These are phyloP conservation scores for Pythium periplocum DNA, from an alignment of 352 stramenopile species.

Conservation along the genomic window DNA sequence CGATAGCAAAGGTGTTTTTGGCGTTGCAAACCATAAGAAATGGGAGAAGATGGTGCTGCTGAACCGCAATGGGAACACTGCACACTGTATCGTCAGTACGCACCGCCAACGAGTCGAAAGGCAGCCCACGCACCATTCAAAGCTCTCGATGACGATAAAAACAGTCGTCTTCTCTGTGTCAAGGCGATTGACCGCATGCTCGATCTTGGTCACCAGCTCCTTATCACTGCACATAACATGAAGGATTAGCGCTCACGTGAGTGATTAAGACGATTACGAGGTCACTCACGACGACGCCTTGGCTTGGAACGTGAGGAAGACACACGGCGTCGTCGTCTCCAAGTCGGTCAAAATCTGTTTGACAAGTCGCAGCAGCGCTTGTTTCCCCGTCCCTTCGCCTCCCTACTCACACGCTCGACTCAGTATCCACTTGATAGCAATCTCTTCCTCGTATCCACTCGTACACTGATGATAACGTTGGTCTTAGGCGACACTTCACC, in stretches of 20 bases:
- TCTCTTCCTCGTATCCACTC: background rate
- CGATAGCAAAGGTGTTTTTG: slow-evolving; percentile 51
- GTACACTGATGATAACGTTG: slow-evolving; percentile 70
- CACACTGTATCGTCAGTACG: background rate
- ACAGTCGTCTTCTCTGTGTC: slow-evolving; percentile 21
- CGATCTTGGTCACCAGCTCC: slow-evolving; percentile 32
- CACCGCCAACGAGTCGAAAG: too few relatives aligned
- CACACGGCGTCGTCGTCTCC: slow-evolving; percentile 12
- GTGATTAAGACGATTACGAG: background rate
- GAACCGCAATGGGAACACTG: slow-evolving; percentile 30
- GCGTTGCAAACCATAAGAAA: slow-evolving; percentile 36
- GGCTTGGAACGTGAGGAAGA: slow-evolving; percentile 34
- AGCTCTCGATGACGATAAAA: slow-evolving; percentile 54
- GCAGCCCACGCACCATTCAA: slow-evolving; percentile 31
- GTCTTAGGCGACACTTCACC: slow-evolving; percentile 12
- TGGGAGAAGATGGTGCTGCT: slow-evolving; percentile 62
- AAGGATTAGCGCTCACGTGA: too few relatives aligned
- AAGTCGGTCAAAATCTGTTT: slow-evolving; percentile 20
- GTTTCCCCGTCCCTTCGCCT: slow-evolving; percentile 36
- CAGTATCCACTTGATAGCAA: too few relatives aligned
- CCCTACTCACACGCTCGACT: too few relatives aligned
- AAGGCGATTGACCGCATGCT: slow-evolving; percentile 18
- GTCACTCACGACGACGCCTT: slow-evolving; percentile 27
- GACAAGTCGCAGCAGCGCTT: slow-evolving; percentile 41
- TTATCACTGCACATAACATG: slow-evolving; percentile 25